Evolutionary conservation across 495 filamentous ascomycete species (phyloP), one percentile per base, ranked within the genome.

Genomic region (Talaromyces stipitatus): DNA sequence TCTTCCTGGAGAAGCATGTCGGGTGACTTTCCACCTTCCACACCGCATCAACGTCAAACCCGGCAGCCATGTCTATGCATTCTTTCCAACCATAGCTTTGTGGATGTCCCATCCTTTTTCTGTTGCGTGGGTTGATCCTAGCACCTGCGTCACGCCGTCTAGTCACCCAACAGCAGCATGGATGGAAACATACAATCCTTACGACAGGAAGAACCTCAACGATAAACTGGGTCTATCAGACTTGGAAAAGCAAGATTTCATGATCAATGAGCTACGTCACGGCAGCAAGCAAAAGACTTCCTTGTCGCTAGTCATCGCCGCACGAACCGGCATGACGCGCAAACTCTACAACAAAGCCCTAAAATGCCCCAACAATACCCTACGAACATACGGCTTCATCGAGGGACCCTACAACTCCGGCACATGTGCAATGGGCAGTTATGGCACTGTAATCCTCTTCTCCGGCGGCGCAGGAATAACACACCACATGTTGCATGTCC

Each of bases 391-490:
- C 8, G 88, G 85, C 55, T 78, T 86, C 36, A 81, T 90, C 55
- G 91, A 96, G 69, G 91, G 91, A 0, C 91, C 91, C 4, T 96
- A 96, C 71, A 86, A 86, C 36, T 85, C 85, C 50, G 75, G 81
- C 58, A 66, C 71, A n/a, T 76, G 84, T 55, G 76, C 73, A 54
- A 73, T 91, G 58, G 72, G 82, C 50, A 92, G 86, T 50, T 95
- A 95, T 72, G 91, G 91, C 57, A 95, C 90, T 0, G 84, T 90
- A 22, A 76, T 96, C 63, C 81, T 96, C 20, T 90, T 96, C 63
- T 90, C 90, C 11, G 91, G 86, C 56, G 91, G 91, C 50, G 86
- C 94, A 2, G 91, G 91, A 53, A 91, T 96, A 58, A 96, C 91
- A 1, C 91, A 95, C 65, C 88, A 91, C 61, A 82, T 95, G 20